Evolutionary conservation across 208 protist species (phyloP), one percentile per base, ranked within the genome.

Genomic region (Blastocrithidia nonstop): DNA sequence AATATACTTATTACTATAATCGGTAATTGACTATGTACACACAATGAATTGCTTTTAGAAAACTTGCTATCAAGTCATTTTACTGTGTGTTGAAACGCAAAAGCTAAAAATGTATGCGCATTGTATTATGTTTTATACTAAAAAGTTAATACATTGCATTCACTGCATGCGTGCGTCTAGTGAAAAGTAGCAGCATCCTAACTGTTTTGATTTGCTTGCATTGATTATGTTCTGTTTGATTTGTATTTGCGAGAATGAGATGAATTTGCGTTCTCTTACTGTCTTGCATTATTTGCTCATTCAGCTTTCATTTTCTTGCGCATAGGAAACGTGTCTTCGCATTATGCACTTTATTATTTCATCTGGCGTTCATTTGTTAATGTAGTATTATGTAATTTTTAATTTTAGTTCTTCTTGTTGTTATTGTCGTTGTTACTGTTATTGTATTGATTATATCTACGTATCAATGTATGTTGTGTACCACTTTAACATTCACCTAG

Each of bases 361-460:
- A n/a, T n/a, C n/a, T n/a, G n/a, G n/a, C n/a, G n/a, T n/a, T n/a
- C n/a, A n/a, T n/a, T n/a, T n/a, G n/a, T n/a, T n/a, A n/a, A n/a
- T n/a, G n/a, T n/a, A n/a, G n/a, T n/a, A n/a, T n/a, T n/a, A n/a
- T n/a, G n/a, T n/a, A n/a, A n/a, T n/a, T n/a, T n/a, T n/a, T n/a
- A n/a, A n/a, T n/a, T n/a, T n/a, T n/a, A n/a, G n/a, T n/a, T n/a
- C n/a, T n/a, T n/a, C n/a, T n/a, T 35, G 29, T 35, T 35, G n/a
- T n/a, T n/a, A n/a, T 35, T n/a, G n/a, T 35, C 29, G 29, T 35
- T 35, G 29, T 35, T 35, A n/a, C n/a, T 35, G 29, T 35, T 35
- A n/a, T 35, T 35, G 29, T 35, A 15, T 11, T 35, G 11, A n/a
- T 35, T 35, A n/a, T 35, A 15, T 11, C 29, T 15, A n/a, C 11